Evolutionary conservation across 2,329 filamentous ascomycete species (phyloP).

Genomic region (Ophiostoma australiae): DNA sequence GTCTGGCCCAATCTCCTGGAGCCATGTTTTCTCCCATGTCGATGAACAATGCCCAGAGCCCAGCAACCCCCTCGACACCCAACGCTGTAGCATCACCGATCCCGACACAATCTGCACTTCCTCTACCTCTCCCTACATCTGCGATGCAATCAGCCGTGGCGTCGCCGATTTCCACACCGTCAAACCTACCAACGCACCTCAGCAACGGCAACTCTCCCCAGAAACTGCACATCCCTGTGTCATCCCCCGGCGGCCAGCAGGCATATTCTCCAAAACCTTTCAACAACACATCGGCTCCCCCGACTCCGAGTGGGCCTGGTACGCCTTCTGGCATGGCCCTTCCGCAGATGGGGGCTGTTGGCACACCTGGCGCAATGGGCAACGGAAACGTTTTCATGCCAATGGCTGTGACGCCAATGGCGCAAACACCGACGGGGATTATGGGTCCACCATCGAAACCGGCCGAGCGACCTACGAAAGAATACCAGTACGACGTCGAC

Average conservation of each 20-base stretch:
- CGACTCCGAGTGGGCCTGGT: conserved; percentile 21
- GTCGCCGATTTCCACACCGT: conserved; percentile 18
- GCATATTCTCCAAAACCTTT: conserved; percentile 20
- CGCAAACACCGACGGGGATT: conserved; percentile 19
- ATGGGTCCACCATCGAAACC: conserved; percentile 60
- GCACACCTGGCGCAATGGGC: not conserved
- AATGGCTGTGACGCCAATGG: conserved; percentile 17
- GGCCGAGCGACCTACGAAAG: conserved; percentile 58
- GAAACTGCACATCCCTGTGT: conserved; percentile 17
- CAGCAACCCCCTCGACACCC: conserved; percentile 26
- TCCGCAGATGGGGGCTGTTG: conserved; percentile 19
- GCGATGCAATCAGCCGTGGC: conserved; percentile 34
- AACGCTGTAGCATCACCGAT: conserved; percentile 27
- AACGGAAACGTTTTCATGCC: conserved; percentile 23
- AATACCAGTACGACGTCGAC: conserved; percentile 66
- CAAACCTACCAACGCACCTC: conserved; percentile 4
- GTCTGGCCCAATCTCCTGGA: conserved; percentile 18
- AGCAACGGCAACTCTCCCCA: conserved; percentile 20
- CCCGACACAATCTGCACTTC: conserved; percentile 18
- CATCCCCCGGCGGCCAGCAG: conserved; percentile 20
- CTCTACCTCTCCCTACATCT: conserved; percentile 57
- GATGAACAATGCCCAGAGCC: conserved; percentile 21
- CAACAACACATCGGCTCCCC: conserved; percentile 24
- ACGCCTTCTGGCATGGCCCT: conserved; percentile 24
- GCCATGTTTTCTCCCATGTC: conserved; percentile 19